Base-by-base conservation (phyloP, 2,329 filamentous ascomycete genomes). In the Colletotrichum horii region DNA sequence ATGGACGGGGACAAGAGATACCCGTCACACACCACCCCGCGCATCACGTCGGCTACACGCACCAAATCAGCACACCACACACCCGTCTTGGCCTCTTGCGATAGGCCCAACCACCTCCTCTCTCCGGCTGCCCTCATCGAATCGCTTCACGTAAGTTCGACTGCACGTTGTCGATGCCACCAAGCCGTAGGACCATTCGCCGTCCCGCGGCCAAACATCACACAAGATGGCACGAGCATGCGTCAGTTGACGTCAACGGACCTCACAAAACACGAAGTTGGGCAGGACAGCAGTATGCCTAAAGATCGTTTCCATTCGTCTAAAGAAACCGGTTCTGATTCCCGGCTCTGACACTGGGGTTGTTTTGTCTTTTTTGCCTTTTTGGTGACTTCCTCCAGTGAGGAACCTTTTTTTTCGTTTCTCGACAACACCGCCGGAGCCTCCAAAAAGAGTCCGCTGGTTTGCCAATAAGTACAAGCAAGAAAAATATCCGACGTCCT, bases 281-380 rank as follows among this genome's bases (percentile, higher is more conserved):
- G 26, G 72, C 69, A 55, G 66, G 24, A 15, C 9, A 38, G 32
- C 30, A 43, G 66, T 24, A 16, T 69, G 32, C 38, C 56, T 48
- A 69, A 67, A 67, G 15, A 26, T 75, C 68, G 32, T 43, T 48
- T 66, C 61, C 68, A 66, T 71, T 74, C 60, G 72, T 71, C 69
- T 72, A 55, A 26, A 55, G 43, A 61, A 22, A 55, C 58, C 38
- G 55, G 38, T 75, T 66, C 62, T 66, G 61, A 60, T 34, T 66
- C 56, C 62, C 56, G 38, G 15, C 43, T 55, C 70, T 56, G 38
- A 67, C 16, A 62, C 16, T 9, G 15, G 48, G 19, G 6, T 11
- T 26, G 19, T 12, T 19, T 38, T 38, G 30, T 71, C 24, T 66
- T 58, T 24, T 22, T 61, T 34, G 48, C 68, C 22, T 60, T 60